Evolutionary conservation across 78 protist species (phyloP), one percentile per base, ranked within the genome.

Genomic region (Emiliania huxleyi): DNA sequence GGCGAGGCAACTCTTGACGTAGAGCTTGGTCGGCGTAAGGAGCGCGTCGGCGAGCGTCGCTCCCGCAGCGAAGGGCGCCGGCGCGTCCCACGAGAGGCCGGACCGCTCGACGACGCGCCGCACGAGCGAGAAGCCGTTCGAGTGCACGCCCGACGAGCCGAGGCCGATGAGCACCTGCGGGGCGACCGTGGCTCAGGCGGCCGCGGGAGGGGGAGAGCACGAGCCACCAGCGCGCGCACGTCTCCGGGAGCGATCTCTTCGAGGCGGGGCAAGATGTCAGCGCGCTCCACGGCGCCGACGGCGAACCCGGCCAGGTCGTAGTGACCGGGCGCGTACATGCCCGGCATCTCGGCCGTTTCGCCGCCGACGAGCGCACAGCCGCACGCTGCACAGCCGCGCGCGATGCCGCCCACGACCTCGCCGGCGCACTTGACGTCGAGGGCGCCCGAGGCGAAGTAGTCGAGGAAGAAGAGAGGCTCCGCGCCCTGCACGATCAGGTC

Each of bases 341-440:
- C 95, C 2, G 98, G 98, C 98, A 97, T 97, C 91, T 97, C 98
- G 11, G 98, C 98, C 22, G 98, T 97, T 83, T 97, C 98, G 73
- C 98, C 98, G 55, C 98, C 98, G 21, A 96, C 77, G 40, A 96
- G 93, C 4, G 97, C 98, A 45, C 98, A 97, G 85, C 40, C 95
- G 4, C 95, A 40, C 55, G 73, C 90, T 33, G 35, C 52, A 69
- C 98, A 97, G 33, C 96, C 98, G 5, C 26, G 69, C 11, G 97
- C 97, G 79, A 97, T 95, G 69, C 97, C 97, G 8, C 25, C 19
- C 19, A 83, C 40, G 33, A 56, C 69, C 77, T 1, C 18, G 2
- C 0, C 93, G 33, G 97, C 97, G 23, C 48, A 91, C 48, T 88
- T 93, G 6, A 94, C 97, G 26, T 91, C 94, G 33, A 97, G 94